Conservation (phyloP, 2,329 filamentous ascomycete species). For the Ascosphaera aggregata region DNA sequence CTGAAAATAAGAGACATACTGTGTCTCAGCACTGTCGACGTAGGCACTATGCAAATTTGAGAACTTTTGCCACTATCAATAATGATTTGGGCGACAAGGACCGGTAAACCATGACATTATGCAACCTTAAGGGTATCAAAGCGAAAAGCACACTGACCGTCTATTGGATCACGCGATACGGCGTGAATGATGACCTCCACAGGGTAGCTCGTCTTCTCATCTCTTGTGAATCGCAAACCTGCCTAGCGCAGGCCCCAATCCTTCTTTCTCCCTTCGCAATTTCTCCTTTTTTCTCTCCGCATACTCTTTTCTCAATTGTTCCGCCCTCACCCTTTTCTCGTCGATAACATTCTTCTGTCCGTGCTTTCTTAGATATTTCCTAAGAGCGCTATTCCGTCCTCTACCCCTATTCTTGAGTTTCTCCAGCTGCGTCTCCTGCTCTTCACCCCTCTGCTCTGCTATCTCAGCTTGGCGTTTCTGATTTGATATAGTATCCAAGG, state of each 20-base stretch:
- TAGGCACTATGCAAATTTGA: too few relatives aligned
- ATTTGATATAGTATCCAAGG: slow-evolving; percentile 58
- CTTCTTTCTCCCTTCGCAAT: slow-evolving; percentile 41
- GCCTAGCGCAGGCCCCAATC: slow-evolving; percentile 65
- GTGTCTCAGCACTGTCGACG: too few relatives aligned
- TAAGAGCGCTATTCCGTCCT: slow-evolving; percentile 72
- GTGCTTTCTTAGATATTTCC: slow-evolving; percentile 80
- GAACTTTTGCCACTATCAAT: too few relatives aligned
- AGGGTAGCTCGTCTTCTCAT: too few relatives aligned
- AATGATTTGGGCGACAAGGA: too few relatives aligned
- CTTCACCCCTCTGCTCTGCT: slow-evolving; percentile 61
- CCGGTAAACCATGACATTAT: too few relatives aligned
- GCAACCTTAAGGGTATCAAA: too few relatives aligned
- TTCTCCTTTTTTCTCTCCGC: slow-evolving; percentile 45
- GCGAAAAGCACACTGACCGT: too few relatives aligned
- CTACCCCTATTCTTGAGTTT: slow-evolving; percentile 52
- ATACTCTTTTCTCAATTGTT: slow-evolving; percentile 51
- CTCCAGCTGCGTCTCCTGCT: slow-evolving; percentile 37
- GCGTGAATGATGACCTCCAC: too few relatives aligned
- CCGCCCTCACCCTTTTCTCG: slow-evolving; percentile 70
- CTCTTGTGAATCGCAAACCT: slow-evolving; percentile 62
- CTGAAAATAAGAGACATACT: too few relatives aligned
- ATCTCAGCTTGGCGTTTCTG: slow-evolving; percentile 50
- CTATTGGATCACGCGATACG: too few relatives aligned
- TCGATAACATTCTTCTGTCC: slow-evolving; percentile 85